A percentile compares a stretch with the other conserved stretches of the same genome.
Conservation (phyloP, 352 stramenopile species). For the Phytophthora aleatoria region DNA sequence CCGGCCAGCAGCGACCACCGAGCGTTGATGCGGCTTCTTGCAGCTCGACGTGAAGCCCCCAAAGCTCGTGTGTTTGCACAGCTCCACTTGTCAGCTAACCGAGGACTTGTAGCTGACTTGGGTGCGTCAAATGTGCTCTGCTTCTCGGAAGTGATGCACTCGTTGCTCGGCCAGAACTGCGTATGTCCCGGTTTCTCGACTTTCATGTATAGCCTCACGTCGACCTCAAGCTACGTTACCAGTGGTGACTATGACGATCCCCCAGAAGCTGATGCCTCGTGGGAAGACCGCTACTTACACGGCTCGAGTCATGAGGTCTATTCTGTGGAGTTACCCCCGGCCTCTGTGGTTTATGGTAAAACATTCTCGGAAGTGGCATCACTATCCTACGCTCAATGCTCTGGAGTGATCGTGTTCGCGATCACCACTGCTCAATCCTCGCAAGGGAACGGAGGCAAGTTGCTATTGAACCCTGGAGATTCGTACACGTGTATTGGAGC, state of each 20-base stretch:
- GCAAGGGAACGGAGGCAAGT: slow-evolving; percentile 32
- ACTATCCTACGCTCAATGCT: slow-evolving; percentile 72
- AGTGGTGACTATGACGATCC: slow-evolving; percentile 34
- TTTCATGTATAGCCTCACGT: slow-evolving; percentile 86
- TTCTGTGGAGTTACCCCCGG: slow-evolving; percentile 62
- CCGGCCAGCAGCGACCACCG: slow-evolving; percentile 70
- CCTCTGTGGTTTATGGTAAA: slow-evolving; percentile 56
- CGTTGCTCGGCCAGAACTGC: slow-evolving; percentile 80
- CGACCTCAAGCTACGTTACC: slow-evolving; percentile 62
- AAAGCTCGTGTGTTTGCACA: slow-evolving; percentile 57
- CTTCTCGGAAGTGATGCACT: slow-evolving; percentile 84
- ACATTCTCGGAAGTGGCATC: slow-evolving; percentile 81
- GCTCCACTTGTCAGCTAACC: slow-evolving; percentile 78
- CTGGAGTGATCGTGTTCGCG: slow-evolving; percentile 75
- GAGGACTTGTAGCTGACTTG: slow-evolving; percentile 65
- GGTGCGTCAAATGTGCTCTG: slow-evolving; percentile 76
- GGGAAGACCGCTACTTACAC: slow-evolving; percentile 74
- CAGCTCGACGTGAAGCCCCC: slow-evolving; percentile 65
- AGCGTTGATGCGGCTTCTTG: slow-evolving; percentile 76
- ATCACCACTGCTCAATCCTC: slow-evolving; percentile 40
- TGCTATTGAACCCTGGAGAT: slow-evolving; percentile 75
- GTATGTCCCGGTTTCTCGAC: slow-evolving; percentile 86
- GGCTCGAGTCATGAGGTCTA: slow-evolving; percentile 83
- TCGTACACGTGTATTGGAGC: slow-evolving; percentile 71
- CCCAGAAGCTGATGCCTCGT: slow-evolving; percentile 41